Percentiles rank a stretch among this genome's conserved stretches.
Evolutionary conservation across 441 rosid species (phyloP).

Genomic region (Pelargonium fulgidum): DNA sequence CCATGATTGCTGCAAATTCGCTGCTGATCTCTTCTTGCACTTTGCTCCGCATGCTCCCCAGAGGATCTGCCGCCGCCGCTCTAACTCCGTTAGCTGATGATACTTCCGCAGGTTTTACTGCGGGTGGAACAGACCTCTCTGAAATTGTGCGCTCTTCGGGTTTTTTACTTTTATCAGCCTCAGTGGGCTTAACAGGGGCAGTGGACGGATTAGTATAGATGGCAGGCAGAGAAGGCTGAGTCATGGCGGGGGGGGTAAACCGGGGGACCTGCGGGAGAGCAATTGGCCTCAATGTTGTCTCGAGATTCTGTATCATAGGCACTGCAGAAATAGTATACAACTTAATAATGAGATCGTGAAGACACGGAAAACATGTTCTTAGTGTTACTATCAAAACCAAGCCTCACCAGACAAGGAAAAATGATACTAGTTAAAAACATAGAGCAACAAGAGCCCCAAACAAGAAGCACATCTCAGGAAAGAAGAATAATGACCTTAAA

Average conservation of each 20-base stretch:
- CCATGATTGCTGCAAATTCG: conserved; percentile 74
- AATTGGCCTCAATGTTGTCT: conserved; percentile 64
- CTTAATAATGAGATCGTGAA: neutral
- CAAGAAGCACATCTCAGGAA: neutral
- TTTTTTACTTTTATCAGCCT: conserved; percentile 13
- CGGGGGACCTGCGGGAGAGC: conserved; percentile 84
- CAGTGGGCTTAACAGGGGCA: conserved; percentile 7
- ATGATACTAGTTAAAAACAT: neutral
- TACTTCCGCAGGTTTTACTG: conserved; percentile 30
- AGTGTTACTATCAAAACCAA: too few relatives aligned
- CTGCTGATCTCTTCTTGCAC: conserved; percentile 77
- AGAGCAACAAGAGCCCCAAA: neutral
- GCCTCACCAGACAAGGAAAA: neutral
- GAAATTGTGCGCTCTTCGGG: conserved; percentile 17
- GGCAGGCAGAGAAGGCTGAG: conserved; percentile 26
- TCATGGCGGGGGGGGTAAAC: conserved; percentile 40
- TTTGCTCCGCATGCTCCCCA: conserved; percentile 67
- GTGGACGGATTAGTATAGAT: too few relatives aligned
- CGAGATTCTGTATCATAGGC: conserved; percentile 93
- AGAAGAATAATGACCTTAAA: neutral
- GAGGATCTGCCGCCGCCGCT: conserved; percentile 32
- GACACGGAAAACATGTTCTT: too few relatives aligned
- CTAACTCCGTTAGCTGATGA: conserved; percentile 15
- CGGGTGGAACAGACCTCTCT: conserved; percentile 22
- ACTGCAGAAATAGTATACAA: conserved; percentile 34